A percentile compares a stretch with the other conserved stretches of the same genome.
Evolutionary conservation across 305 asterid species (phyloP).

Genomic region (Coffea humblotiana): DNA sequence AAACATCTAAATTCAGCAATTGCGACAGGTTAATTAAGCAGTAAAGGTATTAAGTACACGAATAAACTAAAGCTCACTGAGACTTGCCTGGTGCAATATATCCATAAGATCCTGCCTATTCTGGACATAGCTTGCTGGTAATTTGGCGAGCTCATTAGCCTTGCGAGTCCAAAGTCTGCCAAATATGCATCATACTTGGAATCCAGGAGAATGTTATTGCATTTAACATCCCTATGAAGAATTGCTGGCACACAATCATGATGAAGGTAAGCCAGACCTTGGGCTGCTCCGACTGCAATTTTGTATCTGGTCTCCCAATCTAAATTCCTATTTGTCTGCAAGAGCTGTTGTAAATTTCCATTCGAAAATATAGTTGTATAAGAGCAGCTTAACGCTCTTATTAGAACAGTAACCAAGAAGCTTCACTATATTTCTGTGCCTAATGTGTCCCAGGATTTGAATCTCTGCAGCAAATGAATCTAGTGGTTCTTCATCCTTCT

Average conservation of each 20-base stretch:
- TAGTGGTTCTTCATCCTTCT: slow-evolving; percentile 55
- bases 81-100: slow-evolving; percentile 95
- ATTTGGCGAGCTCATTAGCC: slow-evolving; percentile 78
- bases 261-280: slow-evolving; percentile 91
- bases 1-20: background rate
- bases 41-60: background rate
- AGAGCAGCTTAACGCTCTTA: slow-evolving; percentile 76
- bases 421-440: slow-evolving; percentile 90
- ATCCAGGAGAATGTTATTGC: slow-evolving; percentile 89
- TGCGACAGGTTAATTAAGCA: background rate
- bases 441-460: slow-evolving; percentile 89
- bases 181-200: slow-evolving; percentile 78
- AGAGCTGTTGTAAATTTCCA: slow-evolving; percentile 85
- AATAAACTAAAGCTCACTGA: background rate
- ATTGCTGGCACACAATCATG: slow-evolving; percentile 87
- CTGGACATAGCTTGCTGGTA: slow-evolving; percentile 90
- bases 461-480: slow-evolving; percentile 95
- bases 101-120: slow-evolving; percentile 95
- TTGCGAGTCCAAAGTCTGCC: slow-evolving; percentile 97
- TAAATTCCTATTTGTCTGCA: slow-evolving; percentile 63
- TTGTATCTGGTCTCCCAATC: slow-evolving; percentile 94
- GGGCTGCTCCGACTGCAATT: slow-evolving; percentile 89
- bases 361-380: slow-evolving; percentile 78
- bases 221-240: slow-evolving; percentile 88
- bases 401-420: slow-evolving; percentile 86